Evolutionary conservation across 2,329 filamentous ascomycete genomes (phyloP).

Genomic region (Colletotrichum higginsianum): DNA sequence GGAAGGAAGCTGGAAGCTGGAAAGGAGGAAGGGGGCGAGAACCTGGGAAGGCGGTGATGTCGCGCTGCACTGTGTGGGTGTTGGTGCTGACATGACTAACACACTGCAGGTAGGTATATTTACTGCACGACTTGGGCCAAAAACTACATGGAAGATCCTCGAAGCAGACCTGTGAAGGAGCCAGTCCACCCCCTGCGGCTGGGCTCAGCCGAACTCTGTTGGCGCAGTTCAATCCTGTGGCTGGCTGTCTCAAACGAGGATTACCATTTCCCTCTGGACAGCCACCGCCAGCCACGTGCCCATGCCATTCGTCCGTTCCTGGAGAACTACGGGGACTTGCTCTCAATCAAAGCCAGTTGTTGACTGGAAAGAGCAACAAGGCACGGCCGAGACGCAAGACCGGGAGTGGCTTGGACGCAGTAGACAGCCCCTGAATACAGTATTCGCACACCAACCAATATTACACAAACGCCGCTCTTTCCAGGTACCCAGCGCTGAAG

Average conservation of each 20-base stretch:
- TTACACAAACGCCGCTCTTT: not conserved
- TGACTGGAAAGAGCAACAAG: not conserved
- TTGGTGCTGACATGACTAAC: not conserved
- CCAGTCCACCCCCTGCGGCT: constrained; percentile 6
- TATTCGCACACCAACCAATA: not conserved
- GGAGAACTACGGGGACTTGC: constrained; percentile 23
- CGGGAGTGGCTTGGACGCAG: not conserved
- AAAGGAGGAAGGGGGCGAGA: constrained; percentile 14
- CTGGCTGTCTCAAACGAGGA: constrained; percentile 1
- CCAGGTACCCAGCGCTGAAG: not conserved
- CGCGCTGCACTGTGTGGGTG: constrained; percentile 9
- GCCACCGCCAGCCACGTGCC: constrained; percentile 19
- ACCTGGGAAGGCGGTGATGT: not conserved
- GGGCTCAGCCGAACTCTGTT: constrained; percentile 18
- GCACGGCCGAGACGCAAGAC: not conserved
- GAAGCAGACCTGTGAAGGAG: constrained; percentile 2
- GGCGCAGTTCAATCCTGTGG: not conserved
- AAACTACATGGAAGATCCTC: not conserved
- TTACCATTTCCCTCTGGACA: not conserved
- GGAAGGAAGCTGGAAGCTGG: not conserved
- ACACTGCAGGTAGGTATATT: not conserved
- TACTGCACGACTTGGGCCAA: not conserved
- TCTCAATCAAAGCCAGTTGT: too few relatives aligned
- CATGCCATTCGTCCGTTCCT: constrained; percentile 7
- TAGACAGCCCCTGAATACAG: constrained; percentile 9